Base-by-base conservation (phyloP, 192 early-diverging fungal genomes). In the Powellomyces hirtus region DNA sequence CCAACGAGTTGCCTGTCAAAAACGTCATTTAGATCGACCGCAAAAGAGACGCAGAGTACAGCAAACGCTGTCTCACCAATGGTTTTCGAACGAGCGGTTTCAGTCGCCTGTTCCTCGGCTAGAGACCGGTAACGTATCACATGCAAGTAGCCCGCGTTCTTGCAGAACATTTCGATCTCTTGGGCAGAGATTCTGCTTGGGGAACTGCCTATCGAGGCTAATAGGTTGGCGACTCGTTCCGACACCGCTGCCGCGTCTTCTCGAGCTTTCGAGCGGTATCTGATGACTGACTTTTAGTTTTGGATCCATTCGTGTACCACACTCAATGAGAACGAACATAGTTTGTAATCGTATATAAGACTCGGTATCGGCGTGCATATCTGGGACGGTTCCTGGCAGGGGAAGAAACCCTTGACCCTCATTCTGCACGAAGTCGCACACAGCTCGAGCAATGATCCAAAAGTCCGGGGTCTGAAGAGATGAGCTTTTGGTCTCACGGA, bases 281-380 rank as follows among this genome's bases (percentile, higher is more conserved):
- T 89, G 37, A 22, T n/a, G n/a, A n/a, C n/a, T n/a, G n/a, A n/a
- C n/a, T n/a, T n/a, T n/a, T n/a, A 44, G 42, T n/a, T 46, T 22
- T n/a, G 1, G 44, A n/a, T 46, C 18, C 22, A n/a, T 46, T n/a
- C 44, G n/a, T n/a, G n/a, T n/a, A n/a, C n/a, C n/a, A n/a, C n/a
- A n/a, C n/a, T n/a, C n/a, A n/a, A n/a, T 18, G 26, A 60, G 2
- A 57, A 55, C 0, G 45, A 84, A 91, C 87, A 95, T 77, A 51
- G 83, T 90, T 75, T 96, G 94, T 55, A 98, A 76, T 7, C 70
- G 74, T 18, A 98, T 87, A 74, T 90, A 98, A 37, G 88, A 87
- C 26, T 84, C 82, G 1, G 95, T 97, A 68, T 98, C 92, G 5
- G 97, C 84, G 73, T 98, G 97, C 97, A 98, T 98, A 75, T 98